Evolutionary conservation across 1,284 basidiomycete species (phyloP).

Genomic region (Cryptococcus sp.): DNA sequence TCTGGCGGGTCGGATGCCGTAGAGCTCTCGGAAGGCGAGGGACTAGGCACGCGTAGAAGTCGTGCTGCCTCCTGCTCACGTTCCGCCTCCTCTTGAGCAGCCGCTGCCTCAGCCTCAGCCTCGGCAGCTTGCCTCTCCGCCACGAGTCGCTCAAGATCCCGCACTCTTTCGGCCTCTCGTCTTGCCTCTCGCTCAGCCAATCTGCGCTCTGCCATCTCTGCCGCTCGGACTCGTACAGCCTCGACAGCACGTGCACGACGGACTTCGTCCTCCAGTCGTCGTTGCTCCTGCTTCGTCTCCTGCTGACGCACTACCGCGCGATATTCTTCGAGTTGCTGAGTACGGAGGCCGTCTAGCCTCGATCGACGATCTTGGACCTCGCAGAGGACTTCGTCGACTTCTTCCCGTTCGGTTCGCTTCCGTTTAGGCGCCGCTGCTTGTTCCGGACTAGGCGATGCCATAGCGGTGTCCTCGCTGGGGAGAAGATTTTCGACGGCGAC

Average conservation of each 20-base stretch:
- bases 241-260: not conserved
- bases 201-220: conserved; percentile 5
- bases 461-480: not conserved
- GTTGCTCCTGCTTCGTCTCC: conserved; percentile 3
- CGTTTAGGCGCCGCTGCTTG: not conserved
- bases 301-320: not conserved
- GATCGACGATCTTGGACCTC: conserved; percentile 15
- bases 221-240: not conserved
- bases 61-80: no score
- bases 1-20: conserved; percentile 17
- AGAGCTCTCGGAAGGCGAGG: conserved; percentile 10
- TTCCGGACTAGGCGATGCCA: no score
- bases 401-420: conserved; percentile 7
- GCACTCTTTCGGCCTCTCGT: not conserved
- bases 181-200: not conserved
- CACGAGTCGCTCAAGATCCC: not conserved
- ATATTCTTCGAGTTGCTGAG: conserved; percentile 4
- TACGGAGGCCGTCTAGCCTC: conserved; percentile 9
- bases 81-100: not conserved
- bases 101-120: conserved; percentile 1
- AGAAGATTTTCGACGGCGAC: conserved; percentile 16
- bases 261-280: conserved; percentile 7
- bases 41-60: conserved; percentile 3
- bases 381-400: conserved; percentile 3
- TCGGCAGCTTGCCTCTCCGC: not conserved